These are phyloP conservation scores for Balakata baccata DNA, from an alignment of 345 rosid species.

Conservation along the genomic window DNA sequence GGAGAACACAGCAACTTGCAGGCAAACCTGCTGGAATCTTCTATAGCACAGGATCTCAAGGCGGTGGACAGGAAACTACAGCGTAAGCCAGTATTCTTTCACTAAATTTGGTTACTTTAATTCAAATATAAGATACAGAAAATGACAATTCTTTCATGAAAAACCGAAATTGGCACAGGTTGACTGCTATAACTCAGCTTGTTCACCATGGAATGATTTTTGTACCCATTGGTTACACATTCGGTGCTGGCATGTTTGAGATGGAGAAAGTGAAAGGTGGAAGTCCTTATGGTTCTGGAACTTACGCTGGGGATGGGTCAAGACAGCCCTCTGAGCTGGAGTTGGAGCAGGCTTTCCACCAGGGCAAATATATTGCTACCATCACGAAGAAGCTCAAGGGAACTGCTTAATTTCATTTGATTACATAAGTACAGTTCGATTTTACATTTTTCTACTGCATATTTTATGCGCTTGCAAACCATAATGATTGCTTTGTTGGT, in stretches of 20 bases:
- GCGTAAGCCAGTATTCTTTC: slow-evolving; percentile 42
- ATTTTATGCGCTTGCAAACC: no score
- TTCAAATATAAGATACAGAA: no score
- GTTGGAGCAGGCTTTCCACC: slow-evolving; percentile 88
- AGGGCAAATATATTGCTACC: slow-evolving; percentile 83
- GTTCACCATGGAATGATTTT: slow-evolving; percentile 95
- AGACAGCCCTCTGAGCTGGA: slow-evolving; percentile 83
- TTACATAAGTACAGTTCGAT: no score
- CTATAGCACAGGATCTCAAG: slow-evolving; percentile 97
- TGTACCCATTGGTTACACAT: slow-evolving; percentile 93
- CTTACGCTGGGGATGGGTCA: slow-evolving; percentile 84
- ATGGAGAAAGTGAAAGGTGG: slow-evolving; percentile 93
- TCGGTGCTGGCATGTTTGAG: slow-evolving; percentile 99
- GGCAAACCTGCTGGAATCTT: slow-evolving; percentile 97
- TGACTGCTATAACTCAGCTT: slow-evolving; percentile 93
- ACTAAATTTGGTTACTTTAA: no score
- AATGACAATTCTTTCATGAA: no score
- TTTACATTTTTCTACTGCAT: no score
- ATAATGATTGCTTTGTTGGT: no score
- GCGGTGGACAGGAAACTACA: slow-evolving; percentile 98
- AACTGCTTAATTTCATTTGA: slow-evolving; percentile 31
- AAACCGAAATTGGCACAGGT: slow-evolving; percentile 38
- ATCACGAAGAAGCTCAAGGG: slow-evolving; percentile 89
- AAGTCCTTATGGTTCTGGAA: slow-evolving; percentile 93
- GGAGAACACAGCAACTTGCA: slow-evolving; percentile 91